phyloP scores from a whole-genome alignment of 1,139 yeast species.

The Cylindricascospora bacillispora region DNA sequence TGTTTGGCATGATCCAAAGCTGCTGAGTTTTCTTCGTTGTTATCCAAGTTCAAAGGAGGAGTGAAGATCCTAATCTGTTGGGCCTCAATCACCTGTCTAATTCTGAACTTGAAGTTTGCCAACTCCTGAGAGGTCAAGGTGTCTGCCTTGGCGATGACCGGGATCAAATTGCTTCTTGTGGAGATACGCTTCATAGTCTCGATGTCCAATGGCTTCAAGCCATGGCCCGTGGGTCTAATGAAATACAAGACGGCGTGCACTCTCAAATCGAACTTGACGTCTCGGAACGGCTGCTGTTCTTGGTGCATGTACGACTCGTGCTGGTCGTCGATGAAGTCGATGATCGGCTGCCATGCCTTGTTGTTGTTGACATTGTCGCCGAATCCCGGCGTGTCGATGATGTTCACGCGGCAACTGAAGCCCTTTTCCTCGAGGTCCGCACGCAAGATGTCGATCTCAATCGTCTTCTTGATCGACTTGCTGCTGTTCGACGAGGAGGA shows the following conservation, averaged over 20 bases:
- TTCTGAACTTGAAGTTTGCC: conserved; percentile 67
- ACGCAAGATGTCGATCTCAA: conserved; percentile 79
- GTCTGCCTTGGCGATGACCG: conserved; percentile 91
- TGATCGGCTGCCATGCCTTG: conserved; percentile 87
- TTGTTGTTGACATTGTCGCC: conserved; percentile 93
- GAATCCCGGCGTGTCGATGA: conserved; percentile 95
- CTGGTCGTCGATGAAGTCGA: conserved; percentile 93
- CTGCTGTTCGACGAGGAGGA: too few species aligned
- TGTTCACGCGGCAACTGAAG: conserved; percentile 71
- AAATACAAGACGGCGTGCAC: conserved; percentile 94
- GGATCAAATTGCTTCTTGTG: conserved; percentile 83
- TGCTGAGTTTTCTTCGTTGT: conserved; percentile 31
- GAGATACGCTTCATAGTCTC: conserved; percentile 84
- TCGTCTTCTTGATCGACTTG: conserved; percentile 78
- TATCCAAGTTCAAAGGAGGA: conserved; percentile 42
- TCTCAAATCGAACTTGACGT: conserved; percentile 61
- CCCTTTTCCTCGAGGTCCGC: conserved; percentile 90
- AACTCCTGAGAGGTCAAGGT: conserved; percentile 78
- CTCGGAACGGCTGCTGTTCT: conserved; percentile 85
- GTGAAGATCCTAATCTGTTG: conserved; percentile 86
- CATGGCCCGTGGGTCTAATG: conserved; percentile 92
- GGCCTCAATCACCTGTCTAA: conserved; percentile 83
- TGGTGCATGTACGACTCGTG: conserved; percentile 91
- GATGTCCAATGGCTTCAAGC: conserved; percentile 85
- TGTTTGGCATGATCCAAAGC: conserved; percentile 73